Percentiles rank a stretch among this genome's conserved stretches.
These are phyloP conservation scores for Sporopachydermia cereana DNA, from an alignment of 1,139 yeast genomes.

Conservation along the genomic window DNA sequence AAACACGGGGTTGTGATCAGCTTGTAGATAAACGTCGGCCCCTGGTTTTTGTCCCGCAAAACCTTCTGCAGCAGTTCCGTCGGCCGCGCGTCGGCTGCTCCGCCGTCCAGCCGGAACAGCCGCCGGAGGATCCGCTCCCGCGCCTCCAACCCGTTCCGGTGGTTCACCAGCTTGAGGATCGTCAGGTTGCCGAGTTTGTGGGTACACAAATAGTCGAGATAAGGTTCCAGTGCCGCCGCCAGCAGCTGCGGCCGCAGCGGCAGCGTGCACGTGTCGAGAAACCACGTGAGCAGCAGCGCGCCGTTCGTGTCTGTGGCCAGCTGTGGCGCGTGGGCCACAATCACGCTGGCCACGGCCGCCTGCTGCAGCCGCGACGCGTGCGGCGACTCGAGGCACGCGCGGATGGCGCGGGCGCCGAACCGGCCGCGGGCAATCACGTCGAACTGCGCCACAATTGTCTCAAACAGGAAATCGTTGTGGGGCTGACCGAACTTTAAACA, in stretches of 20 bases:
- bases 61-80: constrained; percentile 36
- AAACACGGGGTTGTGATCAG: constrained; percentile 55
- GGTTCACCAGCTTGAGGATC: constrained; percentile 63
- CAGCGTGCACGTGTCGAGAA: constrained; percentile 72
- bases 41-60: constrained; percentile 52
- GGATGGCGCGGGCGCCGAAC: constrained; percentile 89
- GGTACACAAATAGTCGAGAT: constrained; percentile 55
- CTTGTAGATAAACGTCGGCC: constrained; percentile 79
- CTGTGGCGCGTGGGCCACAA: constrained; percentile 68
- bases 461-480: constrained; percentile 82
- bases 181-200: constrained; percentile 84
- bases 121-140: constrained; percentile 50
- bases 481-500: constrained; percentile 84
- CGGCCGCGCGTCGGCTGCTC: constrained; percentile 15
- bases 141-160: constrained; percentile 49
- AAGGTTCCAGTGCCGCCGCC: constrained; percentile 49
- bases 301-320: constrained; percentile 82
- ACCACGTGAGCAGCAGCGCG: constrained; percentile 85
- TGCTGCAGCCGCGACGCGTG: constrained; percentile 57
- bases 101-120: constrained; percentile 33
- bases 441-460: constrained; percentile 68
- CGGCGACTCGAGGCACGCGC: constrained; percentile 82
- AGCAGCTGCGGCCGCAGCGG: constrained; percentile 44
- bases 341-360: constrained; percentile 65
- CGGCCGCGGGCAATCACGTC: constrained; percentile 78